A percentile compares a stretch with the other conserved stretches of the same genome.
Conservation (phyloP, 345 rosid species). For the Hirschfeldia incana region DNA sequence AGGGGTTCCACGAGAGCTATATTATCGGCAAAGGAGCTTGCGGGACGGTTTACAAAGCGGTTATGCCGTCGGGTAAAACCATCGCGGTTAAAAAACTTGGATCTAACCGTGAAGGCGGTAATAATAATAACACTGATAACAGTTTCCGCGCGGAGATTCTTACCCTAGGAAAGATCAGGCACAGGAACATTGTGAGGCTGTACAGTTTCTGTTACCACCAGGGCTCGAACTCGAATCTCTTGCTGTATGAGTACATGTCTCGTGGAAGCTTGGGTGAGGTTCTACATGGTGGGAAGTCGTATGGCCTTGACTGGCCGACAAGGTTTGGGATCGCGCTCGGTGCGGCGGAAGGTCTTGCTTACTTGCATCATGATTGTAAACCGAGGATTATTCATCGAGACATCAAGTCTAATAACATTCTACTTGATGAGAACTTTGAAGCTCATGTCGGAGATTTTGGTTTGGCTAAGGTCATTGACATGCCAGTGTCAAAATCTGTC, state of each 20-base stretch:
- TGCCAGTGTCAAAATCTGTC: conserved; percentile 94
- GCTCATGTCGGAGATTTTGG: conserved; percentile 99
- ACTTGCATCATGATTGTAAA: conserved; percentile 93
- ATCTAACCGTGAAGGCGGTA: conserved; percentile 77
- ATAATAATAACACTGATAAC: conserved; percentile 61
- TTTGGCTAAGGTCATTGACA: conserved; percentile 90
- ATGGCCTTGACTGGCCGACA: conserved; percentile 72
- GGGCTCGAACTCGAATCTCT: conserved; percentile 84
- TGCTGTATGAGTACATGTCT: conserved; percentile 84
- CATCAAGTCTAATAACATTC: conserved; percentile 89
- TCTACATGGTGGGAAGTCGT: conserved; percentile 64
- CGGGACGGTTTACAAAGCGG: conserved; percentile 90
- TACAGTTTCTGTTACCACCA: conserved; percentile 86
- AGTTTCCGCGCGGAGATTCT: conserved; percentile 90
- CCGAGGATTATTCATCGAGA: conserved; percentile 94
- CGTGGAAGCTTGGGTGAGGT: conserved; percentile 87
- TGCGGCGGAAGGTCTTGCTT: conserved; percentile 95
- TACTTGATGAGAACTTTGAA: conserved; percentile 84
- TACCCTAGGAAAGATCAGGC: conserved; percentile 90
- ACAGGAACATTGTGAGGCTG: conserved; percentile 91
- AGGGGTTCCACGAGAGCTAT: conserved; percentile 74
- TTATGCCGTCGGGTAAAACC: conserved; percentile 63
- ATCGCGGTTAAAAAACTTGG: conserved; percentile 81
- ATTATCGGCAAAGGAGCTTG: conserved; percentile 91
- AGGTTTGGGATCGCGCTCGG: conserved; percentile 87